These are phyloP conservation scores for Phanerochaete sordida DNA, from an alignment of 768 basidiomycete genomes.

Conservation along the genomic window DNA sequence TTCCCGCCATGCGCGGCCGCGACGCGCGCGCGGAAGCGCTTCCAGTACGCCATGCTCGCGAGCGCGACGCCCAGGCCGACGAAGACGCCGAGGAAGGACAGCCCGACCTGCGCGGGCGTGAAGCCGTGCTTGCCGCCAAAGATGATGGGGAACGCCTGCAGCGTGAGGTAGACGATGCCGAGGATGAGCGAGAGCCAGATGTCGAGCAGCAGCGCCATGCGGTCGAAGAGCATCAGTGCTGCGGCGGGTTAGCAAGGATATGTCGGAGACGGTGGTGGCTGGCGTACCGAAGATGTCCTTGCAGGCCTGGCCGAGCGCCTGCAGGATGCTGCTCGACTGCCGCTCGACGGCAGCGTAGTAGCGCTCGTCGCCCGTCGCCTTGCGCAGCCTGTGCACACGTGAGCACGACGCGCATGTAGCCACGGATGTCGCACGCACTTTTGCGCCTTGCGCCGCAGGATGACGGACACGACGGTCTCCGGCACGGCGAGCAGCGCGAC, in stretches of 20 bases:
- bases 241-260: slow-evolving; percentile 26
- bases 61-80: slow-evolving; percentile 36
- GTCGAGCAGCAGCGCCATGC: slow-evolving; percentile 74
- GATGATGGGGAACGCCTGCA: slow-evolving; percentile 54
- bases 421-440: slow-evolving; percentile 28
- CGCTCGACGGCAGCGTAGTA: slow-evolving; percentile 59
- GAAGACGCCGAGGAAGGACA: slow-evolving; percentile 46
- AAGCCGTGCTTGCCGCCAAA: slow-evolving; percentile 44
- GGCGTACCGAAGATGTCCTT: slow-evolving; percentile 65
- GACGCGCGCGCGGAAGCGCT: slow-evolving; percentile 31
- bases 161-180: slow-evolving; percentile 41
- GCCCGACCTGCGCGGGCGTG: slow-evolving; percentile 43
- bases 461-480: slow-evolving; percentile 62
- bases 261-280: background rate
- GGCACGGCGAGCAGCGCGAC: slow-evolving; percentile 54
- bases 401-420: background rate
- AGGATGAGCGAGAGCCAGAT: slow-evolving; percentile 42
- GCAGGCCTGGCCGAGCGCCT: slow-evolving; percentile 50
- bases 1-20: slow-evolving; percentile 37
- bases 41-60: slow-evolving; percentile 36
- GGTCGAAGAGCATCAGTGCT: slow-evolving; percentile 64
- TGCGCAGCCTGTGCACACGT: slow-evolving; percentile 39
- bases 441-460: slow-evolving; percentile 54
- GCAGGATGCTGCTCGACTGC: slow-evolving; percentile 35
- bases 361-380: slow-evolving; percentile 44